Evolutionary conservation across 495 filamentous ascomycete genomes (phyloP), one percentile per base, ranked within the genome.

Genomic region (Podospora pseudoanserina): DNA sequence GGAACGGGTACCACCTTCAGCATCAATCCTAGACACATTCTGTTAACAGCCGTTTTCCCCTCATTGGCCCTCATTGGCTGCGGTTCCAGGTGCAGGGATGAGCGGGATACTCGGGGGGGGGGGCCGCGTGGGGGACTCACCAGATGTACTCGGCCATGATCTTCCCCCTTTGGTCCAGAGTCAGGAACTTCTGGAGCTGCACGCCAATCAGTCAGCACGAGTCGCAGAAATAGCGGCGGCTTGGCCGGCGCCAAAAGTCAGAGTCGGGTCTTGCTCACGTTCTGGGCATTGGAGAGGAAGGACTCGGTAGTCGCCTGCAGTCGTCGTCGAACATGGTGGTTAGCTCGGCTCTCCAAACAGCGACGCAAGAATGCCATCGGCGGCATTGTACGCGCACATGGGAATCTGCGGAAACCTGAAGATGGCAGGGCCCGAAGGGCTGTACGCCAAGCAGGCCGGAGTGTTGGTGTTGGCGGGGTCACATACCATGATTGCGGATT

Each of bases 141-240:
- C 95, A 99, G 84, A 99, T 90, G 85, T 97, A 99, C 84, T 99
- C 95, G 63, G 73, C 76, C n/a, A 94, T 91, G 73, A 93, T 81
- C 49, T 77, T 82, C 77, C 93, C 93, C 75, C 90, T 91, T 85
- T 98, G 95, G 77, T 92, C 89, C 71, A 99, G 91, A 73, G 85
- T 82, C 81, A 94, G 86, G 87, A 96, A 99, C 80, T 97, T 97
- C 78, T 90, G 78, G 80, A 97, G 89, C 92, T 97, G 79, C 39
- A 5, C 39, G 39, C 39, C 39, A 65, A 44, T 49, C 6, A 19
- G 19, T 63, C n/a, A 63, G 61, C 32, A 63, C 9, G 39, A 18
- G 39, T 49, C 39, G 39, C 39, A 49, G 39, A 5, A 49, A 49
- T 49, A 49, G 39, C 39, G 39, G 39, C 39, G 39, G 39, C 39